Evolutionary conservation across 495 filamentous ascomycete genomes (phyloP).

Genomic region (Acidiella bohemica): DNA sequence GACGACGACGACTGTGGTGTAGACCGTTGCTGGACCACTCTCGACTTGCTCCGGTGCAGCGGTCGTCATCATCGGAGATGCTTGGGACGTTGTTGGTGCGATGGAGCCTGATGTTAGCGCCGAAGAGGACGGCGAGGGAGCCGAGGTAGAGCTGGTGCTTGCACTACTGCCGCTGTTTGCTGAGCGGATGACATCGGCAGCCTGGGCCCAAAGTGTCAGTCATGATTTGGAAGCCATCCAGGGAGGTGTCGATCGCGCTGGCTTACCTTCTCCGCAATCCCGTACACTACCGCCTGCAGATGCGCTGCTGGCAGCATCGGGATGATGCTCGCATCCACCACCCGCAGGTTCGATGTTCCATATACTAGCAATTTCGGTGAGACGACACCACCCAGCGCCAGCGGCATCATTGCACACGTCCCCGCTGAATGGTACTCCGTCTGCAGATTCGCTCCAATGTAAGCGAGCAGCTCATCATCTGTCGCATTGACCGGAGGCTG

Average conservation of each 20-base stretch:
- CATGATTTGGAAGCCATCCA: background rate
- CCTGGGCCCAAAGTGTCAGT: constrained; percentile 4
- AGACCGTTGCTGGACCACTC: background rate
- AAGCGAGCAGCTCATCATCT: constrained; percentile 13
- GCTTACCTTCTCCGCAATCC: constrained; percentile 34
- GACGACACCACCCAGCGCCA: constrained; percentile 36
- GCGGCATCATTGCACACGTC: constrained; percentile 39
- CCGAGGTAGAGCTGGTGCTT: background rate
- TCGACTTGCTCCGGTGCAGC: background rate
- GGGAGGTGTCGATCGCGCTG: too few species aligned
- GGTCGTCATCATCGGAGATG: background rate
- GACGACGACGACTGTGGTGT: constrained; percentile 2
- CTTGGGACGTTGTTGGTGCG: background rate
- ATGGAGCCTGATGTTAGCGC: background rate
- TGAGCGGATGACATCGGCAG: constrained; percentile 16
- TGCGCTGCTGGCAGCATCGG: constrained; percentile 38
- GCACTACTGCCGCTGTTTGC: constrained; percentile 1
- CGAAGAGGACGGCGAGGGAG: background rate
- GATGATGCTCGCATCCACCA: constrained; percentile 27
- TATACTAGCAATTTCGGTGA: constrained; percentile 37
- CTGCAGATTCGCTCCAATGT: constrained; percentile 8
- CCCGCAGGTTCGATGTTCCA: constrained; percentile 38
- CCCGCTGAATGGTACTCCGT: constrained; percentile 32
- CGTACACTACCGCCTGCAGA: constrained; percentile 38
- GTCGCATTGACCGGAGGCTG: constrained; percentile 14